A percentile compares a stretch with the other conserved stretches of the same genome.
phyloP scores from a whole-genome alignment of 169 alveolate species.

The Plasmodium cynomolgi region DNA sequence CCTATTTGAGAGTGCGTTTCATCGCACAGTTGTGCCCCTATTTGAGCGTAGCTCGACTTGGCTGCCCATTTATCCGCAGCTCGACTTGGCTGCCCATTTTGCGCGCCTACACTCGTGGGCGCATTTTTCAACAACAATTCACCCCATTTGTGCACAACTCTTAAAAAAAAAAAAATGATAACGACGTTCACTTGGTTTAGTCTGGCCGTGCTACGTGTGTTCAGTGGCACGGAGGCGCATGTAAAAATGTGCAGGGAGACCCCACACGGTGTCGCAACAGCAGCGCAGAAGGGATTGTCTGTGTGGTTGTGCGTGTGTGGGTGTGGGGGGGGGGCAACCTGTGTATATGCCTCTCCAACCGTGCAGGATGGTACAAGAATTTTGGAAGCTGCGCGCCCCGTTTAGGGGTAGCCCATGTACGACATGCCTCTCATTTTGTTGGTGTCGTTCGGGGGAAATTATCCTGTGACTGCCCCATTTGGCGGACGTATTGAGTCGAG shows the following conservation, averaged over 20 bases:
- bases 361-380: neutral
- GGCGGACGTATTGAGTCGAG: too few relatives aligned
- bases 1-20: too few relatives aligned
- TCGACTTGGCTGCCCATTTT: neutral
- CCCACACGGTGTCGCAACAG: neutral
- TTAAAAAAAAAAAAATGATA: too few relatives aligned
- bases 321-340: neutral
- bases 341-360: neutral
- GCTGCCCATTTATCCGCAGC: neutral
- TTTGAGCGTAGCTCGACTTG: neutral
- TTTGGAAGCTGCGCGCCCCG: neutral
- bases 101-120: neutral
- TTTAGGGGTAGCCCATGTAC: too few relatives aligned
- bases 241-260: neutral
- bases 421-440: neutral
- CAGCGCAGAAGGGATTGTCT: neutral
- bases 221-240: neutral
- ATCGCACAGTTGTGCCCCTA: neutral
- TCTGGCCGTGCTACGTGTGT: neutral
- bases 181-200: neutral
- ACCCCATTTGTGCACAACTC: neutral
- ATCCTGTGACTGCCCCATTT: neutral
- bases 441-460: neutral
- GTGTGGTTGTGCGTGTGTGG: too few relatives aligned
- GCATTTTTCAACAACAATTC: neutral